Evolutionary conservation across 2,329 filamentous ascomycete species (phyloP).

Genomic region (Ceratocystis ficicola): DNA sequence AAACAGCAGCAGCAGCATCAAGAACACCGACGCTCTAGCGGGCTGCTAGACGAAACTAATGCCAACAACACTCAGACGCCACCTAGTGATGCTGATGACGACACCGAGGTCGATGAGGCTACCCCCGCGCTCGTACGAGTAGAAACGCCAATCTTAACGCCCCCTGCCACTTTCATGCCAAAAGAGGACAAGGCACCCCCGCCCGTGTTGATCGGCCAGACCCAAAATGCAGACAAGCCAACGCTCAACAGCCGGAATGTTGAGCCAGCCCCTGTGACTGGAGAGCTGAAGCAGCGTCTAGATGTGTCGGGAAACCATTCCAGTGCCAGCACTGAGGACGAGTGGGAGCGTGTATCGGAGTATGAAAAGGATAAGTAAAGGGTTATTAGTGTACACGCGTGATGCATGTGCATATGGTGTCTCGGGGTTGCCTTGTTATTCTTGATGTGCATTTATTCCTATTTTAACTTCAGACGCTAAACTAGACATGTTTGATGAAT

Average conservation of each 20-base stretch:
- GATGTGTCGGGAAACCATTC: conserved; percentile 39
- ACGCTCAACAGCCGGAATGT: conserved; percentile 28
- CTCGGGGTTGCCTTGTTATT: background rate
- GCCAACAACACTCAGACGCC: conserved; percentile 28
- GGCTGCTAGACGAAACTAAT: conserved; percentile 1
- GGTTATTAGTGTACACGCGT: background rate
- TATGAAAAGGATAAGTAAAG: conserved; percentile 47
- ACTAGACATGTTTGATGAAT: background rate
- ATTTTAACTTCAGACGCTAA: background rate
- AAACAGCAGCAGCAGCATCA: conserved; percentile 27
- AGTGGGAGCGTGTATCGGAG: conserved; percentile 92
- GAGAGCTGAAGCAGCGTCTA: conserved; percentile 40
- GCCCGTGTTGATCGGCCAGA: background rate
- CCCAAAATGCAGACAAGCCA: background rate
- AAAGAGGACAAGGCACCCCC: background rate
- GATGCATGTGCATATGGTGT: background rate
- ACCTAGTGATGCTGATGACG: conserved; percentile 31
- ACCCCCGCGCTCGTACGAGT: conserved; percentile 26
- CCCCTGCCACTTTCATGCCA: conserved; percentile 21
- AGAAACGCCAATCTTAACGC: background rate
- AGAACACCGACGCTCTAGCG: conserved; percentile 1
- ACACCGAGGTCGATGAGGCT: conserved; percentile 40
- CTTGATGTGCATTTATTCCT: background rate
- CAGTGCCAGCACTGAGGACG: conserved; percentile 71
- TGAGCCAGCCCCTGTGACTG: conserved; percentile 33